Evolutionary conservation across 768 basidiomycete genomes (phyloP).

Genomic region (Calocybe gangraenosa): DNA sequence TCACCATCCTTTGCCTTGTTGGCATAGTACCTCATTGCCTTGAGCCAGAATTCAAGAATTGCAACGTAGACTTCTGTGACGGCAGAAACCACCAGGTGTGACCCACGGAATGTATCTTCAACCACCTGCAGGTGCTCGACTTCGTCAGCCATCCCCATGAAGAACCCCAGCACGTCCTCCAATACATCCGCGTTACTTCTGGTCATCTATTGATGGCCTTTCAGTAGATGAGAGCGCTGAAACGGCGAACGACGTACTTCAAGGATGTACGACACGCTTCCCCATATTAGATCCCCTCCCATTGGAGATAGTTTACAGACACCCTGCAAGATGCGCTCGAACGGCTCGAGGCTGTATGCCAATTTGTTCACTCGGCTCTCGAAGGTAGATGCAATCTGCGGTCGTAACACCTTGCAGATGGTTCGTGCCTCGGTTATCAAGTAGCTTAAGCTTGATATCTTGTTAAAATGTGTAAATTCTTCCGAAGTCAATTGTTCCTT

Average conservation of each 20-base stretch:
- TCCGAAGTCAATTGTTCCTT: slow-evolving; percentile 3
- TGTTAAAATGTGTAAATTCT: slow-evolving; percentile 1
- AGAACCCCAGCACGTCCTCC: slow-evolving; percentile 1
- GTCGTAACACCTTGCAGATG: no score
- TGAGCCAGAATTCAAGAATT: slow-evolving; percentile 5
- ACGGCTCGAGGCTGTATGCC: slow-evolving; percentile 1
- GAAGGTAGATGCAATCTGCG: neutral
- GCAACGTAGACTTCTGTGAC: slow-evolving; percentile 1
- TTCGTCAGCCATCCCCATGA: slow-evolving; percentile 1
- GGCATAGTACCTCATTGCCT: slow-evolving; percentile 1
- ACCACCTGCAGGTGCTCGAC: neutral
- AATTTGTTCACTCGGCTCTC: neutral
- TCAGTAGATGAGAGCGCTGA: neutral
- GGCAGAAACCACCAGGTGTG: neutral
- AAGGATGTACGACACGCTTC: slow-evolving; percentile 3
- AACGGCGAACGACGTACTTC: slow-evolving; percentile 1
- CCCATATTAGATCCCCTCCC: slow-evolving; percentile 4
- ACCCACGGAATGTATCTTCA: neutral
- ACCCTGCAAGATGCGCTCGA: slow-evolving; percentile 1
- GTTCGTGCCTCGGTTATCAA: neutral
- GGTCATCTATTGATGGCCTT: neutral
- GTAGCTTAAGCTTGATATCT: slow-evolving; percentile 1
- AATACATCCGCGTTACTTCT: neutral
- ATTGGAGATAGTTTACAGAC: slow-evolving; percentile 1
- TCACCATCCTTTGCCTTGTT: neutral